phyloP scores from a whole-genome alignment of 1,284 basidiomycete genomes.

The Apiotrichum montevideense region DNA sequence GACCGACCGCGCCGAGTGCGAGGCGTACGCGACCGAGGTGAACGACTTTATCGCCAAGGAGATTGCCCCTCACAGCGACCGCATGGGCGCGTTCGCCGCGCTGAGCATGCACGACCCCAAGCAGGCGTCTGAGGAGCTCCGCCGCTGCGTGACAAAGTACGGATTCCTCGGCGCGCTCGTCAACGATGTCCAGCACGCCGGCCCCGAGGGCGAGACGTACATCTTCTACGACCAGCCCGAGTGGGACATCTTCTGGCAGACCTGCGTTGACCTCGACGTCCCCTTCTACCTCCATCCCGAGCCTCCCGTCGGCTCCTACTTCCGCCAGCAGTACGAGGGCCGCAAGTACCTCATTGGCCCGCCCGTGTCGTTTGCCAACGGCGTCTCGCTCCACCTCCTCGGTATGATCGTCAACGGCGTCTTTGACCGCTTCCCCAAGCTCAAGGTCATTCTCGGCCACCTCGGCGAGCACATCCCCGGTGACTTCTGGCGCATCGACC shows the following conservation, averaged over 20 bases:
- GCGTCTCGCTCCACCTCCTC: constrained; percentile 37
- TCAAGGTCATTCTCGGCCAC: constrained; percentile 44
- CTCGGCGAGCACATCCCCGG: constrained; percentile 42
- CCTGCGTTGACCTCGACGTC: constrained; percentile 37
- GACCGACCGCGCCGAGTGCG: constrained; percentile 15
- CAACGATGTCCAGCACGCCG: constrained; percentile 30
- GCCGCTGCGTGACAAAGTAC: constrained; percentile 33
- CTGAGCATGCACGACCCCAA: constrained; percentile 41
- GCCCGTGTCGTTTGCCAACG: constrained; percentile 39
- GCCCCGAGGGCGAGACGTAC: constrained; percentile 20
- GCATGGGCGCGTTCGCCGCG: constrained; percentile 40
- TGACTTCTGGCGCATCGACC: constrained; percentile 41
- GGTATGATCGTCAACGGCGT: constrained; percentile 44
- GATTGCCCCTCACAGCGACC: constrained; percentile 30
- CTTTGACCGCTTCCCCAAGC: constrained; percentile 43
- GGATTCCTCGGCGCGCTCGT: constrained; percentile 29
- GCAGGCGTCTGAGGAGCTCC: constrained; percentile 35
- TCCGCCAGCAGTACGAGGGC: constrained; percentile 34
- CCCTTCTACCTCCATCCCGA: constrained; percentile 44
- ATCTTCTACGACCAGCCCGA: constrained; percentile 31
- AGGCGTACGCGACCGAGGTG: constrained; percentile 16
- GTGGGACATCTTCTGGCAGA: constrained; percentile 36
- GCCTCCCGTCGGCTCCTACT: constrained; percentile 36
- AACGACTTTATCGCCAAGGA: constrained; percentile 24
- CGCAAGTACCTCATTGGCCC: constrained; percentile 39